A percentile compares a stretch with the other conserved stretches of the same genome.
Conservation (phyloP, 2,329 filamentous ascomycete genomes). For the Raffaelea albimanens region DNA sequence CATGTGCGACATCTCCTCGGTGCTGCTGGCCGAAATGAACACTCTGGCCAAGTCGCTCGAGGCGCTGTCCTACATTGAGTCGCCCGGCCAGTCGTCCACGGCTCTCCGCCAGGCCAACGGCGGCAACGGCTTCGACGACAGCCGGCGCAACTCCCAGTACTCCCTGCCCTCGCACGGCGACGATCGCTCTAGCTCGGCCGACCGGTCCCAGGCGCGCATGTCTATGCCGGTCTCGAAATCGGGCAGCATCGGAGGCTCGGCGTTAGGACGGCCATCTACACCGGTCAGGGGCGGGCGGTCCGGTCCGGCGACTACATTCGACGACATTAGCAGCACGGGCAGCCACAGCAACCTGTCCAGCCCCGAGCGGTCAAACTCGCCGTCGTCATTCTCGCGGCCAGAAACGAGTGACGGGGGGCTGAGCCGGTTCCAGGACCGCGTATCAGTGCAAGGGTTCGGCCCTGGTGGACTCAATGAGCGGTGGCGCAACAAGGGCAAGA, state of each 20-base stretch:
- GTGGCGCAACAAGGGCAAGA: conserved; percentile 71
- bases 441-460: conserved; percentile 63
- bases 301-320: conserved; percentile 38
- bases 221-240: conserved; percentile 61
- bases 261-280: conserved; percentile 37
- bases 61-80: conserved; percentile 65
- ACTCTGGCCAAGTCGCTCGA: conserved; percentile 65
- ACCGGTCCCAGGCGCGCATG: conserved; percentile 61
- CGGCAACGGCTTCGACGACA: conserved; percentile 1
- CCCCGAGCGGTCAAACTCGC: conserved; percentile 29
- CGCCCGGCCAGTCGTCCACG: conserved; percentile 48
- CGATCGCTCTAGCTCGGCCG: conserved; percentile 44
- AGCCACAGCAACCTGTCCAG: conserved; percentile 25
- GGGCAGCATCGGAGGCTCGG: conserved; percentile 20
- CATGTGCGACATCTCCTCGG: conserved; percentile 68
- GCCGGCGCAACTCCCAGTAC: conserved; percentile 48
- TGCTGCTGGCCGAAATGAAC: conserved; percentile 67
- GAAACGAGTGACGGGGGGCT: not conserved
- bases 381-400: not conserved
- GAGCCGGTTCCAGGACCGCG: conserved; percentile 34
- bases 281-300: conserved; percentile 39
- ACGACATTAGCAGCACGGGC: conserved; percentile 24
- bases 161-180: conserved; percentile 25
- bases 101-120: conserved; percentile 22
- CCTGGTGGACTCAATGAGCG: conserved; percentile 63